A percentile compares a stretch with the other conserved stretches of the same genome.
These are phyloP conservation scores for Magnolia changhungtana DNA, from an alignment of 164 flowering plant species.

Conservation along the genomic window DNA sequence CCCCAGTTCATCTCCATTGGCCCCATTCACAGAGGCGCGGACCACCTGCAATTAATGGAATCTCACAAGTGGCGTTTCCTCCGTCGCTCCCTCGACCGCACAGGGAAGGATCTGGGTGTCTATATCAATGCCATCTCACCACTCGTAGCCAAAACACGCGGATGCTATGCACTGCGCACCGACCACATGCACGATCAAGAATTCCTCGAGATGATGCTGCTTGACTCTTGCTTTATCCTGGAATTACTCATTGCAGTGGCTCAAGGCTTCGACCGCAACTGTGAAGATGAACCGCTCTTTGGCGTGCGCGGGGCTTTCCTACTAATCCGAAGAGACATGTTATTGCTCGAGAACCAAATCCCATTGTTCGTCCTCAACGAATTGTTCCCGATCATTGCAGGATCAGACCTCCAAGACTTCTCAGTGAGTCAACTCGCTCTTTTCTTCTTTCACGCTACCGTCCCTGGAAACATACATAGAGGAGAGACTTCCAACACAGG, in stretches of 20 bases:
- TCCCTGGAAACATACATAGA: background rate
- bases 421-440: background rate
- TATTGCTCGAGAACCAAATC: conserved; percentile 70
- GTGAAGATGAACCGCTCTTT: conserved; percentile 55
- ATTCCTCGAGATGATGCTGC: conserved; percentile 65
- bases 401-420: no score
- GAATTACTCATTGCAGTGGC: conserved; percentile 48
- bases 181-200: conserved; percentile 38
- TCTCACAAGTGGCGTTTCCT: conserved; percentile 30
- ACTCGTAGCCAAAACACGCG: background rate
- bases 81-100: conserved; percentile 16
- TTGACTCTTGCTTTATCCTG: conserved; percentile 59
- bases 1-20: conserved; percentile 9
- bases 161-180: background rate
- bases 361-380: conserved; percentile 55
- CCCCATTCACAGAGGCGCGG: conserved; percentile 22
- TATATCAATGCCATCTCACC: conserved; percentile 2
- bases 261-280: conserved; percentile 40
- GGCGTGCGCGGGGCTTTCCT: conserved; percentile 60
- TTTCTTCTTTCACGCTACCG: background rate
- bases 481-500: background rate
- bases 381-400: conserved; percentile 23
- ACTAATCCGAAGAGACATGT: conserved; percentile 57
- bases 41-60: conserved; percentile 22
- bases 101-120: conserved; percentile 5